Base-by-base conservation (phyloP, 2,329 filamentous ascomycete genomes). In the Trichophyton benhamiae region DNA sequence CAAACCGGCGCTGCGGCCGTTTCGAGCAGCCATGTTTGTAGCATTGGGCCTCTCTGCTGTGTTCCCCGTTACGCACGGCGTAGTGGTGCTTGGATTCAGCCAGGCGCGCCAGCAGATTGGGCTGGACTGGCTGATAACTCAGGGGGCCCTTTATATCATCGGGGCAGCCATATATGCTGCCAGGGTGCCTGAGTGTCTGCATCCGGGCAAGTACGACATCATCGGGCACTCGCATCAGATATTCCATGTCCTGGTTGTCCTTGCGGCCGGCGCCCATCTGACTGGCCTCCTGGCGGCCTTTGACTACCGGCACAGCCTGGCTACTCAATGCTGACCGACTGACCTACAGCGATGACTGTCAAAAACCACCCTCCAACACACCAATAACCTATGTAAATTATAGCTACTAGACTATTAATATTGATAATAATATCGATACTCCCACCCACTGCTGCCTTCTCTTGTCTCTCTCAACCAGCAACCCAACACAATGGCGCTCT, bases 161-260 rank as follows among this genome's bases (percentile, higher is more conserved):
- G 94, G 94, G 7, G 94, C 94, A 1, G 82, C 82, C 4, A 79
- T 97, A 57, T 97, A 99, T 73, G 94, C 91, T 5, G 79, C 83
- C 60, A 86, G 94, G 42, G 85, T 92, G 74, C 94, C 94, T 0
- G 94, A 99, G 76, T 81, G 89, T 63, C 83, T 81, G 69, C 82
- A 78, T 52, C 94, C 92, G 0, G 89, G 90, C 0, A 78, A 74
- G 6, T 96, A 92, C 70, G 94, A 99, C 74, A 88, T 96, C 59
- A 88, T 88, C 83, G 92, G 94, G 42, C 91, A 86, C 71, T 96
- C 90, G 20, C 94, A 99, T 74, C 94, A 99, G 76, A 87, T 99
- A 65, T 99, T 99, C 73, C 94, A 99, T 76, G 78, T 95, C 44
- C 81, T 94, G 65, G 91, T 99, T 30, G 79, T 97, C 15, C 74